Base-by-base conservation (phyloP, 495 filamentous ascomycete species). In the Hypoxylon fragiforme region DNA sequence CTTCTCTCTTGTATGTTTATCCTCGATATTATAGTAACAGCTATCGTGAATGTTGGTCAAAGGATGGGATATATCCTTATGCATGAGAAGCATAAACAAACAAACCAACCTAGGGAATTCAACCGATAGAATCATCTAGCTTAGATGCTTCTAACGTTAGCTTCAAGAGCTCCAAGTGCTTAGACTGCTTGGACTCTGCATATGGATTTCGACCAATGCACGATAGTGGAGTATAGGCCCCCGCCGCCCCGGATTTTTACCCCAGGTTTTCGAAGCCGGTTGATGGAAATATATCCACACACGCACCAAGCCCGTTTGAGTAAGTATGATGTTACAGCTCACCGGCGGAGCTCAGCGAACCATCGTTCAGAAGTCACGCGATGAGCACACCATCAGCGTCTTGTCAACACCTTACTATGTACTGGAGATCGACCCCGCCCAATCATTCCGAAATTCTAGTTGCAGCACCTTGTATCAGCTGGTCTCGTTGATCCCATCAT, bases 341-440 rank as follows among this genome's bases (percentile, higher is more conserved):
- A 54, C 44, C 46, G 50, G 51, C 57, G 57, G 57, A 61, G 42
- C 46, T 51, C 57, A 61, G 57, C 57, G 57, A 61, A 61, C 57
- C 57, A 61, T 50, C 50, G 45, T 50, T 61, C 50, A 20, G 39
- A 22, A 18, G 50, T 61, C 57, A 61, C 46, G 51, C 57, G 57
- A 61, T 61, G 57, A 61, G 57, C 57, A 61, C 57, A 61, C 57
- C 57, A 61, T 38, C 46, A n/a, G 42, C 42, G 46, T 50, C 44
- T 55, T 46, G 42, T 43, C 51, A 54, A 55, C 51, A 55, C 46
- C 50, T 51, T 55, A 61, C 51, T 51, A n/a, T n/a, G n/a, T n/a
- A n/a, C n/a, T n/a, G 36, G 55, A 55, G 47, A 20, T 36, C 46
- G 36, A 55, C 57, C 56, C 57, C 51, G 37, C 57, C 57, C 51